Percentiles rank a stretch among this genome's conserved stretches.
Evolutionary conservation across 2,329 filamentous ascomycete genomes (phyloP).

Genomic region (Neurospora sp.): DNA sequence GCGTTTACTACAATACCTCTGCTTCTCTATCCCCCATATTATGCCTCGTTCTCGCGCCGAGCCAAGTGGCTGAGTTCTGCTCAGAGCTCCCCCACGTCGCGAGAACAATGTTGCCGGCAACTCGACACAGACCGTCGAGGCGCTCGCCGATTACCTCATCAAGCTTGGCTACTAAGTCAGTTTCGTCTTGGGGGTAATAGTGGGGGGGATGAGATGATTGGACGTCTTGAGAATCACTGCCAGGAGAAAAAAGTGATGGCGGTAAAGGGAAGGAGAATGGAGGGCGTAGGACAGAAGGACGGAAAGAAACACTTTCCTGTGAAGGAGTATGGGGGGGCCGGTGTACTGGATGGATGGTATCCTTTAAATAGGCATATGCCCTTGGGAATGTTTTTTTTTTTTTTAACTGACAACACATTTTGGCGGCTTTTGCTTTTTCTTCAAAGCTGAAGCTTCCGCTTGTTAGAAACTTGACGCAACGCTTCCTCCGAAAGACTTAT

Average conservation of each 20-base stretch:
- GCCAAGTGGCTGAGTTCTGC: neutral
- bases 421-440: neutral
- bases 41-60: neutral
- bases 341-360: neutral
- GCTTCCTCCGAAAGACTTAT: too few species aligned
- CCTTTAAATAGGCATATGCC: neutral
- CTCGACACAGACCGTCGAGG: slow-evolving; percentile 69
- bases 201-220: neutral
- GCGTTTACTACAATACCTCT: slow-evolving; percentile 18
- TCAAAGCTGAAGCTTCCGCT: neutral
- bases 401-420: neutral
- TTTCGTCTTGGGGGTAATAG: neutral
- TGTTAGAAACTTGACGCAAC: neutral
- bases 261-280: neutral
- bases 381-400: neutral
- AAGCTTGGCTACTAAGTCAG: slow-evolving; percentile 68
- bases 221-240: neutral
- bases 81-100: slow-evolving; percentile 13
- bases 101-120: slow-evolving; percentile 65
- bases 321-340: neutral
- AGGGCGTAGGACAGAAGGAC: neutral
- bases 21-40: neutral
- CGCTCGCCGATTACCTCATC: slow-evolving; percentile 80
- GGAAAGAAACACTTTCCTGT: neutral
- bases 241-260: neutral